These are phyloP conservation scores for Ormosia emarginata DNA, from an alignment of 306 rosid species.

Conservation along the genomic window DNA sequence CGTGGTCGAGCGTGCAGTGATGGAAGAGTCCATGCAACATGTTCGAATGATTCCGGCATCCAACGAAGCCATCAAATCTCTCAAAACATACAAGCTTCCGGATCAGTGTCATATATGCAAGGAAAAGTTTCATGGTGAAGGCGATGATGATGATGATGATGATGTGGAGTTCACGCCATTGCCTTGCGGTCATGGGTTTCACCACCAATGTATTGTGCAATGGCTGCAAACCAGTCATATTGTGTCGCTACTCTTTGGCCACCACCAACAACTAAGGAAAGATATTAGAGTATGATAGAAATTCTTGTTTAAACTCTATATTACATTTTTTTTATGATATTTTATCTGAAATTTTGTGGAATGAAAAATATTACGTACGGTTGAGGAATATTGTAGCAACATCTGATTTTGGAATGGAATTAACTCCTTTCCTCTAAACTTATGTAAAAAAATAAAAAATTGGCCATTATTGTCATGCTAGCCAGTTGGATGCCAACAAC, in stretches of 20 bases:
- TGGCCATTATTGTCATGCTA: too few species aligned
- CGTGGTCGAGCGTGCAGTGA: neutral
- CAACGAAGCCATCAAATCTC: neutral
- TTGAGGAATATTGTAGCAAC: too few species aligned
- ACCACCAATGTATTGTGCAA: neutral
- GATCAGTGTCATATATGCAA: neutral
- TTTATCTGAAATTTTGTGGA: too few species aligned
- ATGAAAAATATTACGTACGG: too few species aligned
- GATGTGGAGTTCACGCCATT: neutral
- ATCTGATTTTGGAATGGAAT: too few species aligned
- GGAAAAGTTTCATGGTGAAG: neutral
- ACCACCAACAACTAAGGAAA: too few species aligned
- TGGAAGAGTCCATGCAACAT: neutral
- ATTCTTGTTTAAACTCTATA: too few species aligned
- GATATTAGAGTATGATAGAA: too few species aligned
- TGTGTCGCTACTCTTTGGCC: neutral
- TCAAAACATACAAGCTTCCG: neutral
- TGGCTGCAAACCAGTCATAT: neutral
- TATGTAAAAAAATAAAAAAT: too few species aligned
- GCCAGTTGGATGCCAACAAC: too few species aligned
- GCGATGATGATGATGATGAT: neutral
- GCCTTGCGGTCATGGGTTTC: neutral
- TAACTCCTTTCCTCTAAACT: too few species aligned
- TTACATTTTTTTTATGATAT: too few species aligned
- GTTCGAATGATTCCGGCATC: neutral